phyloP scores from a whole-genome alignment of 371 early-diverging fungal genomes.

The Rhizopus delemar region DNA sequence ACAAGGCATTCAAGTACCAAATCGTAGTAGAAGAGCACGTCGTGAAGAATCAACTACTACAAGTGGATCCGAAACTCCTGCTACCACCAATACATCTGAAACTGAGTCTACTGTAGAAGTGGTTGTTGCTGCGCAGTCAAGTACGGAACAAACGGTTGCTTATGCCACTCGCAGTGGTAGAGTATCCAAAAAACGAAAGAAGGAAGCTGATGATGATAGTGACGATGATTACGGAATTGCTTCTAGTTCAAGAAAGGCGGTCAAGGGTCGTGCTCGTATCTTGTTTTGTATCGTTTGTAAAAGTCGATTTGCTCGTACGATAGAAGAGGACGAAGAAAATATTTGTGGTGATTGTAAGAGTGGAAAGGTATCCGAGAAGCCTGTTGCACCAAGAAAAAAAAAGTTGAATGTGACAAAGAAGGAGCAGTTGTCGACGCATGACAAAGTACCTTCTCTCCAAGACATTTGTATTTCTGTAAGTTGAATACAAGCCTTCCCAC shows the following conservation, averaged over 20 bases:
- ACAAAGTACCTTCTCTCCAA: slow-evolving; percentile 47
- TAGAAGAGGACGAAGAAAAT: slow-evolving; percentile 26
- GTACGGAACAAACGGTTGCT: slow-evolving; percentile 18
- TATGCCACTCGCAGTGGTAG: neutral
- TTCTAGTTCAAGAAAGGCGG: slow-evolving; percentile 24
- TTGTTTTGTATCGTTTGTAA: slow-evolving; percentile 67
- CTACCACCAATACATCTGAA: neutral
- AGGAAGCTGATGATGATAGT: slow-evolving; percentile 39
- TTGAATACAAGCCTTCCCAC: neutral
- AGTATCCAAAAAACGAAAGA: slow-evolving; percentile 24
- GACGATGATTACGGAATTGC: slow-evolving; percentile 28
- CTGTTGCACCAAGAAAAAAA: slow-evolving; percentile 27
- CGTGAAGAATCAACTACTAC: slow-evolving; percentile 10
- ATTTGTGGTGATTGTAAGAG: slow-evolving; percentile 57
- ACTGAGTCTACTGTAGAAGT: slow-evolving; percentile 16
- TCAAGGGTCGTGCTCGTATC: slow-evolving; percentile 42
- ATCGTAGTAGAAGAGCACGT: slow-evolving; percentile 32
- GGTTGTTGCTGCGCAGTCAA: slow-evolving; percentile 20
- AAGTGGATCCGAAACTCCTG: slow-evolving; percentile 1
- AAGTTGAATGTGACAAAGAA: slow-evolving; percentile 19
- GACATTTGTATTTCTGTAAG: slow-evolving; percentile 70
- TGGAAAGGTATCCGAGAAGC: slow-evolving; percentile 23
- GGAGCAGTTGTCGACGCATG: slow-evolving; percentile 23
- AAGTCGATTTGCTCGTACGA: slow-evolving; percentile 51
- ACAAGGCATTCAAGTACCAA: slow-evolving; percentile 66